A percentile compares a stretch with the other conserved stretches of the same genome.
Evolutionary conservation across 345 rosid species (phyloP).

Genomic region (Brassica juncea): DNA sequence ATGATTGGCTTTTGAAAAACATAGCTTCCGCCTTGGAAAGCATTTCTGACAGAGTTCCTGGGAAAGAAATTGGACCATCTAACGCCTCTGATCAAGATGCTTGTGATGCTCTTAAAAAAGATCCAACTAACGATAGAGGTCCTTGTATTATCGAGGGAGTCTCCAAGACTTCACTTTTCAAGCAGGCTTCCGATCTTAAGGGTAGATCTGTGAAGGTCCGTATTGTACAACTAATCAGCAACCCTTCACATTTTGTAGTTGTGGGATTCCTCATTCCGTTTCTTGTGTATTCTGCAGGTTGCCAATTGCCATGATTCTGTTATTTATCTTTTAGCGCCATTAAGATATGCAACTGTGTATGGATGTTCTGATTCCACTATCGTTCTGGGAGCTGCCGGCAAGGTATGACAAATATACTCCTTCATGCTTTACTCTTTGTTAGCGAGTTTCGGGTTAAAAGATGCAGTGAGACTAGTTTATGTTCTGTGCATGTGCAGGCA

Average conservation of each 20-base stretch:
- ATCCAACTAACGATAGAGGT: constrained; percentile 59
- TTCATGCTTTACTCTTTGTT: constrained; percentile 10
- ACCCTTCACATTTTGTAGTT: constrained; percentile 16
- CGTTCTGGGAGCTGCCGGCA: constrained; percentile 96
- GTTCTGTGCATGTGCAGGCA: constrained; percentile 61
- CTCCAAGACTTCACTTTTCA: constrained; percentile 79
- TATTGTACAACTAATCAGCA: constrained; percentile 13
- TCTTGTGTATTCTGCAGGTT: constrained; percentile 58
- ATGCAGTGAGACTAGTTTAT: constrained; percentile 25
- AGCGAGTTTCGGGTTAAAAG: background rate
- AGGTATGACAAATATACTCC: constrained; percentile 49
- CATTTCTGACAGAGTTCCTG: constrained; percentile 70
- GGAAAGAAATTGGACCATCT: constrained; percentile 81
- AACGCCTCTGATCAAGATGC: constrained; percentile 74
- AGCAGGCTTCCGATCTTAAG: constrained; percentile 89
- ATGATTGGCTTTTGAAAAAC: constrained; percentile 78
- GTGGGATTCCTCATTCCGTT: background rate
- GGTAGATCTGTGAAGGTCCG: constrained; percentile 93
- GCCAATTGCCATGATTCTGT: constrained; percentile 94
- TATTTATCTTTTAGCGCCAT: constrained; percentile 86
- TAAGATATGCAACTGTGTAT: constrained; percentile 87
- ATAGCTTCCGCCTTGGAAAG: constrained; percentile 73
- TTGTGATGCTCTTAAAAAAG: constrained; percentile 58
- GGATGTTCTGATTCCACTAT: constrained; percentile 97
- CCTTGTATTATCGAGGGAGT: constrained; percentile 84